Evolutionary conservation across 2,329 filamentous ascomycete species (phyloP).

Genomic region (Aspergillus sp.): DNA sequence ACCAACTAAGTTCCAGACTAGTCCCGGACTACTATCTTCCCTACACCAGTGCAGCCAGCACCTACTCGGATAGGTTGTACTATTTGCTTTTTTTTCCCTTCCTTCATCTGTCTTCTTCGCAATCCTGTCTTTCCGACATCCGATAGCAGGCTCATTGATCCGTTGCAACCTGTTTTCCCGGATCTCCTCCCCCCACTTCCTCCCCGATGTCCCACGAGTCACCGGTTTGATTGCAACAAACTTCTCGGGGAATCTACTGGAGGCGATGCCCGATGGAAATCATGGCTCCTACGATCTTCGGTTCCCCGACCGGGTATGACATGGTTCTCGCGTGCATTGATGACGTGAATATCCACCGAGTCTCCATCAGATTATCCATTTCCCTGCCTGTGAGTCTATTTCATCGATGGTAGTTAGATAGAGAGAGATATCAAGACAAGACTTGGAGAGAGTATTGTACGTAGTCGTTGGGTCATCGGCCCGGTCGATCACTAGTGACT

Average conservation of each 20-base stretch:
- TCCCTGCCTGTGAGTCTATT: too few species aligned
- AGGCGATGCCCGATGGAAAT: not conserved
- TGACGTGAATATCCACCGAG: not conserved
- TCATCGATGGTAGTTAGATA: too few species aligned
- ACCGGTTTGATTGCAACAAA: not conserved
- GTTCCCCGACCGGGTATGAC: not conserved
- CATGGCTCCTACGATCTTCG: not conserved
- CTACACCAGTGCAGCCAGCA: not conserved
- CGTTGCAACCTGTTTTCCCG: not conserved
- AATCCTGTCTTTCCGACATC: not conserved
- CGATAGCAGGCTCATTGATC: not conserved
- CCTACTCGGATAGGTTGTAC: not conserved
- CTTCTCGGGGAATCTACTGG: not conserved
- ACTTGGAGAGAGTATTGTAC: not conserved
- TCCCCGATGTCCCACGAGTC: not conserved
- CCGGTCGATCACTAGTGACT: constrained; percentile 15
- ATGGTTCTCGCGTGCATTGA: not conserved
- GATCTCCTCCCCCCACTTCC: not conserved
- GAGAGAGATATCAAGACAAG: not conserved
- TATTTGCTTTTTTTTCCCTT: not conserved
- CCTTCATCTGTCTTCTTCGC: not conserved
- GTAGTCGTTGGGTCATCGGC: constrained; percentile 16
- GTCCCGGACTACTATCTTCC: not conserved
- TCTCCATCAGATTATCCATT: not conserved
- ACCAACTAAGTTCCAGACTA: not conserved